Percentiles rank a stretch among this genome's conserved stretches.
phyloP scores from a whole-genome alignment of 2,329 filamentous ascomycete genomes.

The Basipetospora chlamydospora region DNA sequence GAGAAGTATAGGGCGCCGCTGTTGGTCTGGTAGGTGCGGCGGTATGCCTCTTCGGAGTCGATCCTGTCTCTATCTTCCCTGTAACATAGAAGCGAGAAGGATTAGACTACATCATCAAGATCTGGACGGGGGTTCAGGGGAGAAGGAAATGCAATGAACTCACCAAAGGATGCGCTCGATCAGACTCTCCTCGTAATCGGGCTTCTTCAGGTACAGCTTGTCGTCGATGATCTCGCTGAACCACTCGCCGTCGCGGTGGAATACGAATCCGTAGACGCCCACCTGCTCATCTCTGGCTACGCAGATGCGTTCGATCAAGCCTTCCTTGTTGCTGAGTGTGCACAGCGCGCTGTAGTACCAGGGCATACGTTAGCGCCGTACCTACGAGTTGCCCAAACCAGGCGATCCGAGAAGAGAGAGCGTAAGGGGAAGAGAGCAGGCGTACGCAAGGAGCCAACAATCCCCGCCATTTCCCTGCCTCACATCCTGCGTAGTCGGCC shows the following conservation, averaged over 20 bases:
- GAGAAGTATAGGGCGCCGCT: slow-evolving; percentile 64
- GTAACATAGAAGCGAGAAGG: not conserved
- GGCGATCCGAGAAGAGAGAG: no score
- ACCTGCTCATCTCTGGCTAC: slow-evolving; percentile 58
- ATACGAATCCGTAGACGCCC: slow-evolving; percentile 77
- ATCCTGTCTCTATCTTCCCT: slow-evolving; percentile 25
- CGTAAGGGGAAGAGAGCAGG: no score
- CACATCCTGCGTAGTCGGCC: slow-evolving; percentile 62
- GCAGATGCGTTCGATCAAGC: slow-evolving; percentile 58
- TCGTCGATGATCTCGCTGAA: slow-evolving; percentile 43
- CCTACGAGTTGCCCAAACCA: no score
- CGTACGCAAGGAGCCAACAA: slow-evolving; percentile 65
- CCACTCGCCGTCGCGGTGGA: slow-evolving; percentile 68
- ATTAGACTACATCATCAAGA: no score
- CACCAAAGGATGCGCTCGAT: slow-evolving; percentile 29
- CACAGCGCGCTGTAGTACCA: slow-evolving; percentile 40
- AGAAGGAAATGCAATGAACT: no score
- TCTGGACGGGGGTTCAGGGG: no score
- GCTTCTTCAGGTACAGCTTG: slow-evolving; percentile 32
- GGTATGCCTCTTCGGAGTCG: slow-evolving; percentile 45
- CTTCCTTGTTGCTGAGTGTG: slow-evolving; percentile 58
- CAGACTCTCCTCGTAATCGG: slow-evolving; percentile 46
- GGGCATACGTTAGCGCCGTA: no score
- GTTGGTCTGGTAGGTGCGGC: slow-evolving; percentile 31
- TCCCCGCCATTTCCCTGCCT: slow-evolving; percentile 67